phyloP scores from a whole-genome alignment of 768 basidiomycete species.

The Rickenella mellea region DNA sequence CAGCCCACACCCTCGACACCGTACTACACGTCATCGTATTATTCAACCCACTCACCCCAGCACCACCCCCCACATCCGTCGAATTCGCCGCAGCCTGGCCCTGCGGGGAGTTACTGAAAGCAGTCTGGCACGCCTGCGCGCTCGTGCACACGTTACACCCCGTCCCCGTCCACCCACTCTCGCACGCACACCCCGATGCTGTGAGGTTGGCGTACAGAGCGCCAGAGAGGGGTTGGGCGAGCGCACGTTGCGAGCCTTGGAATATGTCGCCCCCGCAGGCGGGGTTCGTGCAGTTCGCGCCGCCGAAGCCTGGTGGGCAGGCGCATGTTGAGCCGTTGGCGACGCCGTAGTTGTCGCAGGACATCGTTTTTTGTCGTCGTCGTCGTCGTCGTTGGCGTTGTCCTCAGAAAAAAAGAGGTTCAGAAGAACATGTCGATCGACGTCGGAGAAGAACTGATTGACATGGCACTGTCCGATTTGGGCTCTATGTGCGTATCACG shows the following conservation, averaged over 20 bases:
- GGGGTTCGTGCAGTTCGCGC: constrained; percentile 54
- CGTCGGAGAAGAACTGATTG: too few species aligned
- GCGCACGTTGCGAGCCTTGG: constrained; percentile 51
- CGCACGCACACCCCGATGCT: constrained; percentile 57
- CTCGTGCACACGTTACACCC: constrained; percentile 76
- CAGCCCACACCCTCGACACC: constrained; percentile 60
- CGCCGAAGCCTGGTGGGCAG: constrained; percentile 81
- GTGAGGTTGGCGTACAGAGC: constrained; percentile 53
- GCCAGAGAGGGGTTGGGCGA: constrained; percentile 28
- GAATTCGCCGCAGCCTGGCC: constrained; percentile 24
- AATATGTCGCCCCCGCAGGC: constrained; percentile 79
- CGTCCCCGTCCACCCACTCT: constrained; percentile 64
- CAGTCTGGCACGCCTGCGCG: constrained; percentile 58
- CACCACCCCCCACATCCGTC: constrained; percentile 12
- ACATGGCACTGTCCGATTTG: too few species aligned
- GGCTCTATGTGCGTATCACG: too few species aligned
- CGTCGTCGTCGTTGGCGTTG: too few species aligned
- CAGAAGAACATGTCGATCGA: too few species aligned
- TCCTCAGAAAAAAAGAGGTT: too few species aligned
- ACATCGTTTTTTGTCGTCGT: too few species aligned
- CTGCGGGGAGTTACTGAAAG: constrained; percentile 33
- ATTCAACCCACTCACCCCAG: constrained; percentile 34
- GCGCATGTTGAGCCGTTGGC: constrained; percentile 48
- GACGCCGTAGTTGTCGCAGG: constrained; percentile 65
- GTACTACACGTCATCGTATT: constrained; percentile 68